Base-by-base conservation (phyloP, 2,329 filamentous ascomycete genomes). In the Plectosphaerella sp. region DNA sequence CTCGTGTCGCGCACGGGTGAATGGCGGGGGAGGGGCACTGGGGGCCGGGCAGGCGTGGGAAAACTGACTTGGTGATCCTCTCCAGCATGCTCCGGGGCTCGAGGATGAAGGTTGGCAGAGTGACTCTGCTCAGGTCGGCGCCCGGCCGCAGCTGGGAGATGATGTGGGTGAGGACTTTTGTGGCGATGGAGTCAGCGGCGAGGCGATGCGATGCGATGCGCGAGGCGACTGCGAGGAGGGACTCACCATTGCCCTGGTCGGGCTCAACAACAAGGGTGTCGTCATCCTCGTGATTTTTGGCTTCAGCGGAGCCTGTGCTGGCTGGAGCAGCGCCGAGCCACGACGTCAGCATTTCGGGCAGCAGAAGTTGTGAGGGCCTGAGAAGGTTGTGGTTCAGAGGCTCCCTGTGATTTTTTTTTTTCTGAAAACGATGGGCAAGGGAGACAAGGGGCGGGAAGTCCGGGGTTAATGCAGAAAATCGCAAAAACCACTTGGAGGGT, bases 11-110 rank as follows among this genome's bases (percentile, higher is more conserved):
- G 41, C 41, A 18, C 41, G 41, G n/a, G 41, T 18, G 41, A 8
- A 20, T 43, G 41, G 41, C 16, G 16, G 41, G 41, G 41, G 41
- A 18, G 41, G n/a, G 41, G 41, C n/a, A 39, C 9, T 12, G 16
- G 16, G 41, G 41, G n/a, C 3, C 15, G n/a, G n/a, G 41, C n/a
- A 18, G 16, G 37, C 37, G 49, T 45, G 15, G 16, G n/a, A 39
- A 39, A 39, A 39, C 84, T 60, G 76, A 96, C 92, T 99, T 99
- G 64, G 94, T 99, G 68, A 99, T 99, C 62, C 94, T 85, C 74
- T 99, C 94, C 62, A 99, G 77, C 94, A 99, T 99, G 62, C 92
- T 97, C 65, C 92, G 86, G 22, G 94, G 94, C 71, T 99, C 94
- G 61, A 99, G 84, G 64, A 99, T 99, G 69, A 99, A 99, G 47